Conservation (phyloP, 2,329 filamentous ascomycete species). For the Aspergillus texensis region DNA sequence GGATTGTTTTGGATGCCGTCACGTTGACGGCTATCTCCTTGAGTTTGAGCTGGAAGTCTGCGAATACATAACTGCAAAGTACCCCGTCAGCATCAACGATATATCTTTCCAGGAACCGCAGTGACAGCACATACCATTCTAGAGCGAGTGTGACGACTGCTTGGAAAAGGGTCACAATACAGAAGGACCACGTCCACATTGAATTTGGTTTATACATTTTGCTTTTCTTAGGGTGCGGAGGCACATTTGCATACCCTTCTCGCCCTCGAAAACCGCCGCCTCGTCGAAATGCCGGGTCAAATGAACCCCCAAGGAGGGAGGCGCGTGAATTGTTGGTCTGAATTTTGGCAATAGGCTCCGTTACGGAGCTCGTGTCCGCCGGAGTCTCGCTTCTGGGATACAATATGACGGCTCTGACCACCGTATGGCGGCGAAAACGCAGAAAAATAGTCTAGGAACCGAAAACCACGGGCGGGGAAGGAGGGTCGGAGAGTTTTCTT, state of each 20-base stretch:
- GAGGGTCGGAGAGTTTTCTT: slow-evolving; percentile 12
- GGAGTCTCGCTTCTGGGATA: slow-evolving; percentile 28
- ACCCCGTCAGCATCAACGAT: slow-evolving; percentile 8
- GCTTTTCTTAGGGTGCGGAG: slow-evolving; percentile 33
- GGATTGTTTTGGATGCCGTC: slow-evolving; percentile 67
- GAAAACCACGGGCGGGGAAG: slow-evolving; percentile 1
- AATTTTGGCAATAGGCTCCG: slow-evolving; percentile 55
- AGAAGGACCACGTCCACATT: slow-evolving; percentile 86
- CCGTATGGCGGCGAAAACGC: slow-evolving; percentile 26
- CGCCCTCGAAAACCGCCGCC: slow-evolving; percentile 55
- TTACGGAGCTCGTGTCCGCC: slow-evolving; percentile 39
- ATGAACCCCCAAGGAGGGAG: slow-evolving; percentile 62
- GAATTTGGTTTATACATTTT: slow-evolving; percentile 79
- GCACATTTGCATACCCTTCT: slow-evolving; percentile 51
- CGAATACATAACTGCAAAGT: slow-evolving; percentile 77
- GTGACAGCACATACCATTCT: slow-evolving; percentile 69
- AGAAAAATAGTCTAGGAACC: background rate
- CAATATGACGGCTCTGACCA: slow-evolving; percentile 38
- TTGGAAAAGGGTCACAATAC: slow-evolving; percentile 73
- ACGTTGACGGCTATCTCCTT: slow-evolving; percentile 42
- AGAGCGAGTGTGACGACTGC: slow-evolving; percentile 78
- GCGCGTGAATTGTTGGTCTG: slow-evolving; percentile 58
- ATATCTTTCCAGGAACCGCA: background rate
- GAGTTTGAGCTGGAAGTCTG: slow-evolving; percentile 70
- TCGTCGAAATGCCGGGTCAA: slow-evolving; percentile 54